Evolutionary conservation across 2,329 filamentous ascomycete species (phyloP).

Genomic region (Chaetomiaceae sp.): DNA sequence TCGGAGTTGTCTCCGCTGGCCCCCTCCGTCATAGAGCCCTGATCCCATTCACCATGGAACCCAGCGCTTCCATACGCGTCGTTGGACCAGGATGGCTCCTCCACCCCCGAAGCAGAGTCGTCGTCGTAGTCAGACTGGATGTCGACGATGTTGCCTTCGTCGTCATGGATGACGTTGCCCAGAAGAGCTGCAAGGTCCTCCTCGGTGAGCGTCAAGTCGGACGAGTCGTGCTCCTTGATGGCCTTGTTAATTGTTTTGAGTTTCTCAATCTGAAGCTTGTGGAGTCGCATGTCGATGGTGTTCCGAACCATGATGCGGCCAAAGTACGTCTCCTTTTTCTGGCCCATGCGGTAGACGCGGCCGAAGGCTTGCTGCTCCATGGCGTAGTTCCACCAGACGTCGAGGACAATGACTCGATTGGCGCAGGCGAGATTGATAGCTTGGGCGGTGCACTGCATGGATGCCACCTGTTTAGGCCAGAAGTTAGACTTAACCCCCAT

Average conservation of each 20-base stretch:
- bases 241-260: conserved; percentile 39
- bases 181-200: conserved; percentile 7
- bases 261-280: conserved; percentile 54
- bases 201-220: background rate
- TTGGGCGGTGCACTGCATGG: conserved; percentile 35
- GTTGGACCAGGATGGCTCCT: background rate
- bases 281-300: conserved; percentile 55
- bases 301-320: conserved; percentile 52
- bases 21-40: too few relatives aligned
- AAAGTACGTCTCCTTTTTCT: conserved; percentile 56
- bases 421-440: conserved; percentile 40
- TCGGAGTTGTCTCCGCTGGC: too few relatives aligned
- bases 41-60: too few relatives aligned
- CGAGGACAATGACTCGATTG: conserved; percentile 51
- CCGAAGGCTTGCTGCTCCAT: conserved; percentile 59
- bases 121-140: background rate
- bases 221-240: conserved; percentile 16
- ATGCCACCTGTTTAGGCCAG: conserved; percentile 32
- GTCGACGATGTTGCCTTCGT: background rate
- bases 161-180: background rate
- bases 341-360: conserved; percentile 62
- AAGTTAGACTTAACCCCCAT: background rate
- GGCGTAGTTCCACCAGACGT: conserved; percentile 59
- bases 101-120: too few relatives aligned
- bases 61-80: background rate